phyloP scores from a whole-genome alignment of 2,329 filamentous ascomycete species.

The Berkeleyomyces rouxiae region DNA sequence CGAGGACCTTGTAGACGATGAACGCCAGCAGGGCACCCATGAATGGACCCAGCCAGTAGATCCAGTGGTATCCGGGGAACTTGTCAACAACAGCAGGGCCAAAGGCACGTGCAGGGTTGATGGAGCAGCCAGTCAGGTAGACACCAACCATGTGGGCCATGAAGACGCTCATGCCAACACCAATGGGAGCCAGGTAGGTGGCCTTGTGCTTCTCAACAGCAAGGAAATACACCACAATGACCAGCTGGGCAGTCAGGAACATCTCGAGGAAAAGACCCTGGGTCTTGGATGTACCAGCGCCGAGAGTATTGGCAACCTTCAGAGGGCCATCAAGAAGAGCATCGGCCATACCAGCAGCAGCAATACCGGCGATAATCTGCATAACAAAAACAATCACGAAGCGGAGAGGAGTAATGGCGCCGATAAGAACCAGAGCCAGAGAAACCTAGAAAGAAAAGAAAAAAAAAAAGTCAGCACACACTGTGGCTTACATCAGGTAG shows the following conservation, averaged over 20 bases:
- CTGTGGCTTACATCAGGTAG: not conserved
- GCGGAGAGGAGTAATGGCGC: constrained; percentile 36
- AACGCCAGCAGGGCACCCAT: constrained; percentile 33
- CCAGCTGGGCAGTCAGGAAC: constrained; percentile 46
- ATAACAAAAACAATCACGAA: constrained; percentile 35
- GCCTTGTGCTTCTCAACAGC: constrained; percentile 58
- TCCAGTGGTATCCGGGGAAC: constrained; percentile 34
- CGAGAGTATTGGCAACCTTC: constrained; percentile 38
- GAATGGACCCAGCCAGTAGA: constrained; percentile 38
- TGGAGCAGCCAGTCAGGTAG: constrained; percentile 30
- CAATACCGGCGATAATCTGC: constrained; percentile 42
- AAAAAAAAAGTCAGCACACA: not conserved
- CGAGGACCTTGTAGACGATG: constrained; percentile 33
- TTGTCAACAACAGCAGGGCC: constrained; percentile 29
- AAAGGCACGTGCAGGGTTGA: constrained; percentile 36
- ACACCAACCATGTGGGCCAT: constrained; percentile 33
- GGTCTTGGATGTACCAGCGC: constrained; percentile 30
- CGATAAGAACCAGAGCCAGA: constrained; percentile 40
- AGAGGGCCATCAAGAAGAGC: constrained; percentile 41
- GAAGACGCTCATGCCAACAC: constrained; percentile 56
- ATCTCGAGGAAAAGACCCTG: constrained; percentile 52
- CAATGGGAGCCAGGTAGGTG: constrained; percentile 54
- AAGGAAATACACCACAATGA: constrained; percentile 51
- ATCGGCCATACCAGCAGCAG: constrained; percentile 39
- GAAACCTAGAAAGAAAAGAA: constrained; percentile 27